Base-by-base conservation (phyloP, 2,329 filamentous ascomycete species). In the Graphiopsis chlorocephala region DNA sequence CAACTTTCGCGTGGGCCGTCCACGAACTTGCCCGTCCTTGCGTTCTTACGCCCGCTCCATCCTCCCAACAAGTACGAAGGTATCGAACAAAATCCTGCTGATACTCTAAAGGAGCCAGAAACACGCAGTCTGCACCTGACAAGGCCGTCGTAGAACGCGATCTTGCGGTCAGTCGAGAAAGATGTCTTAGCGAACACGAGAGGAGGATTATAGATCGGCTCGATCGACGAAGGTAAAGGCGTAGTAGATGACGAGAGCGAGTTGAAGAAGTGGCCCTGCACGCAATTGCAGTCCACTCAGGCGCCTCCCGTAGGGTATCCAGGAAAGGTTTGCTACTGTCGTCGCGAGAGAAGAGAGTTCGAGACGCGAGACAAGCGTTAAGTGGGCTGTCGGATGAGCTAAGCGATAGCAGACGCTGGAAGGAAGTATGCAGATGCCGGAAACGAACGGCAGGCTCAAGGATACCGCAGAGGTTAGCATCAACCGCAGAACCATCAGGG, bases 31-130 rank as follows among this genome's bases (percentile, higher is more conserved):
- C 61, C 35, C 52, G 52, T 58, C 26, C 28, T 64, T 20, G 26
- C 52, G 25, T 64, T 52, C 52, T 64, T 64, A 58, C 35, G 53
- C 4, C 61, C 38, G 52, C 52, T 64, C 61, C 61, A 63, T 63
- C 61, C 52, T 63, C 50, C 50, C 6, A 57, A 26, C 33, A 63
- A 58, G 50, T 58, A 57, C 23, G 61, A 63, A 63, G 61, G n/a
- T n/a, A n/a, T n/a, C n/a, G n/a, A n/a, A n/a, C 48, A 42, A 42
- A 42, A 42, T 42, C 14, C 35, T 53, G 50, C 26, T 53, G 25
- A 53, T 53, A 28, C n/a, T 53, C 50, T 17, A 53, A 26, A 28
- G 50, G 50, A 53, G 50, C 50, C 23, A 53, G 26, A 28, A 53
- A 53, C 8, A 53, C 50, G 23, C 25, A 53, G 26, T 53, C 50